Evolutionary conservation across 2,329 filamentous ascomycete species (phyloP).

Genomic region (Hypoxylon sp.): DNA sequence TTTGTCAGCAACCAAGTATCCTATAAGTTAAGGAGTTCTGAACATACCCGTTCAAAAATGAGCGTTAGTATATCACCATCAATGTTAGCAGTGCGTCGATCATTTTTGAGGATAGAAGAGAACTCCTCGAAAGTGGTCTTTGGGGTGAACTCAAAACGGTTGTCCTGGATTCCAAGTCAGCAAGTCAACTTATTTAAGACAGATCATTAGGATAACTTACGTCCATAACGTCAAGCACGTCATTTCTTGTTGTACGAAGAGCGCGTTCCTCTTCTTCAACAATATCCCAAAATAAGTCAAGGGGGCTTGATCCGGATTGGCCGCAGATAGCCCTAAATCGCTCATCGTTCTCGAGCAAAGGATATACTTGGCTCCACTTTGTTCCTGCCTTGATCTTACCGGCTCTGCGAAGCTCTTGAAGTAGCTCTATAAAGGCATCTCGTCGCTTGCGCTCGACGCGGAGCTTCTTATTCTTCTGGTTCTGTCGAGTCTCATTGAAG

Average conservation of each 20-base stretch:
- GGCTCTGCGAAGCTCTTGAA: conserved; percentile 79
- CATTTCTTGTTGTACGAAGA: conserved; percentile 84
- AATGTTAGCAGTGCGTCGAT: conserved; percentile 90
- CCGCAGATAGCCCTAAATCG: conserved; percentile 89
- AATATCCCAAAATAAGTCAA: conserved; percentile 96
- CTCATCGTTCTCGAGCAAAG: conserved; percentile 82
- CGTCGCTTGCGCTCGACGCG: conserved; percentile 89
- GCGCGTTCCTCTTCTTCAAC: conserved; percentile 93
- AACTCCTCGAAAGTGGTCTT: conserved; percentile 94
- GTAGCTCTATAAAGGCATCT: conserved; percentile 82
- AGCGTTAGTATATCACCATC: conserved; percentile 82
- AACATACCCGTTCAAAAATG: conserved; percentile 84
- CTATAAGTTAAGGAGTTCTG: not conserved
- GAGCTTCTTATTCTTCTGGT: conserved; percentile 84
- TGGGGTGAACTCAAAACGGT: conserved; percentile 89
- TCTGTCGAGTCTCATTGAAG: conserved; percentile 92
- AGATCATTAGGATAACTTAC: conserved; percentile 65
- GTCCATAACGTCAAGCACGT: conserved; percentile 89
- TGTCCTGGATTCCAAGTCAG: conserved; percentile 74
- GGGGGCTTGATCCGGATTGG: conserved; percentile 84
- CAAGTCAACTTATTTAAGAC: not conserved
- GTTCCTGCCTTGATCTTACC: conserved; percentile 90
- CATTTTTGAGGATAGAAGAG: conserved; percentile 82
- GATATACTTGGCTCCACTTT: conserved; percentile 89
- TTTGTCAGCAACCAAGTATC: conserved; percentile 46